A percentile compares a stretch with the other conserved stretches of the same genome.
Evolutionary conservation across 2,329 filamentous ascomycete genomes (phyloP).

Genomic region (Aspergillus puulaauensis): DNA sequence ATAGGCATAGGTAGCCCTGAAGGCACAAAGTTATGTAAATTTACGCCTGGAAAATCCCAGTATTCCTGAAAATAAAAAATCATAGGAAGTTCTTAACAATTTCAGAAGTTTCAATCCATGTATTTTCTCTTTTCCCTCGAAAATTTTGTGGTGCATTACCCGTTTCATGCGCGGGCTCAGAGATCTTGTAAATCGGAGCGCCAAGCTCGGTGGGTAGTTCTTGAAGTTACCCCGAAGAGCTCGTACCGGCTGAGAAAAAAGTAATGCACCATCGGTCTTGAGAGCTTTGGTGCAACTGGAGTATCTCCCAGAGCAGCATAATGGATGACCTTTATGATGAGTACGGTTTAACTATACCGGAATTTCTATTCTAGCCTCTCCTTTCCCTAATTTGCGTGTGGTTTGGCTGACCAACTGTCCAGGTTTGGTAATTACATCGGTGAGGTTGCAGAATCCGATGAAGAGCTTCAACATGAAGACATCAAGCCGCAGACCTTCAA

Average conservation of each 20-base stretch:
- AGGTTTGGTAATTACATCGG: constrained; percentile 99
- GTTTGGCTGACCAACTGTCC: constrained; percentile 15
- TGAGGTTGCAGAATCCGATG: constrained; percentile 85
- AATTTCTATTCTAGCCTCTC: neutral
- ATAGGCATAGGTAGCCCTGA: neutral
- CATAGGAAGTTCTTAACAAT: neutral
- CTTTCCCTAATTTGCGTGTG: neutral
- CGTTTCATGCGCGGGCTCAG: neutral
- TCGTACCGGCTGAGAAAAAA: constrained; percentile 13
- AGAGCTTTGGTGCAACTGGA: constrained; percentile 12
- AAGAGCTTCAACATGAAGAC: constrained; percentile 74
- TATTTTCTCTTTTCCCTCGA: neutral
- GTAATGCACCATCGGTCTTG: constrained; percentile 13
- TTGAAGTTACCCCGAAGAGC: constrained; percentile 14
- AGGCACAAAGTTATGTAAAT: neutral
- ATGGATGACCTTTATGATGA: constrained; percentile 99
- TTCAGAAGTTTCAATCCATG: neutral
- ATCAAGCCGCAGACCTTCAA: constrained; percentile 78
- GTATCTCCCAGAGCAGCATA: constrained; percentile 25
- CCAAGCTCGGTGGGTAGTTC: constrained; percentile 12
- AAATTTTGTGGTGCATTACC: neutral
- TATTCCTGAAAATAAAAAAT: neutral
- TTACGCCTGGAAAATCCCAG: neutral
- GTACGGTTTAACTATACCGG: constrained; percentile 46
- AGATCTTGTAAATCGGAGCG: constrained; percentile 2